Base-by-base conservation (phyloP, 495 filamentous ascomycete species). In the Neurospora terricola region DNA sequence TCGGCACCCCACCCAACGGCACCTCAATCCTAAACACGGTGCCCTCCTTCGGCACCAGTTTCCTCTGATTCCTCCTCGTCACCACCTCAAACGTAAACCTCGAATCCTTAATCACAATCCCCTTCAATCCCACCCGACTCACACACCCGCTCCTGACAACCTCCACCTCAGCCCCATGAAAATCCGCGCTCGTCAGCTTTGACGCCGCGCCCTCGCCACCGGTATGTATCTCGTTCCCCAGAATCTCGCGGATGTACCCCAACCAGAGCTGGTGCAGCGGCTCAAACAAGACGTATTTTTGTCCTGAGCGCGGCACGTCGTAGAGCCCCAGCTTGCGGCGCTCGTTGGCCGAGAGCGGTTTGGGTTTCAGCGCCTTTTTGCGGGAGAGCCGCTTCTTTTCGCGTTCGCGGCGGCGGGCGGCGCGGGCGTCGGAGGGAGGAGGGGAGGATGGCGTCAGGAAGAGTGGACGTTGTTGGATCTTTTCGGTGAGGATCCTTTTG, bases 61-160 rank as follows among this genome's bases (percentile, higher is more conserved):
- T 86, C 45, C 92, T 83, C 80, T 90, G 88, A 71, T 96, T 78
- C 72, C 85, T 85, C 78, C 87, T 84, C 21, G 90, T 96, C 38
- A 99, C 85, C 76, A 99, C 79, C 80, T 94, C 91, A 83, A 98
- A 96, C 12, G 90, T 89, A 80, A 91, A 93, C 80, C 91, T 94
- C 38, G 91, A 90, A 84, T 99, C 96, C 79, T 92, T 90, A 23
- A 97, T 88, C 76, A 98, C 92, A 78, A 98, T 94, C 16, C 96
- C 96, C 76, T 83, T 88, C 62, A 94, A 77, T 0, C 96, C 95
- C 5, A 99, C 96, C 71, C 94, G 83, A 54, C 91, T 89, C 54
- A 90, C 88, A 84, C 93, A 97, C 69, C 88, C 78, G 80, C 92
- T 93, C 73, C 94, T 82, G 73, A 95, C 91, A 38, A 98, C 92